A percentile compares a stretch with the other conserved stretches of the same genome.
phyloP scores from a whole-genome alignment of 179 eudicot species.

The Patellifolia procumbens region DNA sequence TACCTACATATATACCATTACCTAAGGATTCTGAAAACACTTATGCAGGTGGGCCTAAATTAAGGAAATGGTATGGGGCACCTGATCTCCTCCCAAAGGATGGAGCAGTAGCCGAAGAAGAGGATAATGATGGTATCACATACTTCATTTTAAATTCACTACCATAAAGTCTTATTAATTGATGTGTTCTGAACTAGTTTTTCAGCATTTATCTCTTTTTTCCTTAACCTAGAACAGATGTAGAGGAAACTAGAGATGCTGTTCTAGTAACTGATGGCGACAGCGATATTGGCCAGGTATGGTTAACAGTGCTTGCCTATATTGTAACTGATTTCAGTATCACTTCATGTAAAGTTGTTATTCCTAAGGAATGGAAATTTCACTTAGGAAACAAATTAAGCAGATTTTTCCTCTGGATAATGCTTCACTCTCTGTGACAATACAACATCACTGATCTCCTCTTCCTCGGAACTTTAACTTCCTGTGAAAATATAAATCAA shows the following conservation, averaged over 20 bases:
- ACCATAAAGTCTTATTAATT: not conserved
- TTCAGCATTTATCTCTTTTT: not conserved
- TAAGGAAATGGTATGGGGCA: constrained; percentile 99
- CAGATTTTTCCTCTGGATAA: too few species aligned
- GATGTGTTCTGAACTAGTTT: not conserved
- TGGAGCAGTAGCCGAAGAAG: constrained; percentile 47
- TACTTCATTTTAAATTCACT: not conserved
- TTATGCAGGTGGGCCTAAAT: constrained; percentile 83
- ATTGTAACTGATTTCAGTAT: too few species aligned
- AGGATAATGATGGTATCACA: constrained; percentile 40
- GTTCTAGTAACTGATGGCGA: constrained; percentile 92
- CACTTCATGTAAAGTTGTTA: too few species aligned
- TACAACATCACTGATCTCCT: not conserved
- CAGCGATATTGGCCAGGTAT: constrained; percentile 91
- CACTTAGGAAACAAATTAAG: too few species aligned
- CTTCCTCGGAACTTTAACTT: too few species aligned
- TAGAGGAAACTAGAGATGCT: constrained; percentile 72
- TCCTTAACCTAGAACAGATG: constrained; percentile 41
- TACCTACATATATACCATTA: too few species aligned
- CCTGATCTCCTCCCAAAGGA: constrained; percentile 80
- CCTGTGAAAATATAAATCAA: not conserved
- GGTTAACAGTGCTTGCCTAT: not conserved
- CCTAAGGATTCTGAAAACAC: not conserved
- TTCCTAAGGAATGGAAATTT: too few species aligned
- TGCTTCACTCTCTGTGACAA: too few species aligned